Evolutionary conservation across 2,329 filamentous ascomycete species (phyloP).

Genomic region (Coniochaeta ligniaria): DNA sequence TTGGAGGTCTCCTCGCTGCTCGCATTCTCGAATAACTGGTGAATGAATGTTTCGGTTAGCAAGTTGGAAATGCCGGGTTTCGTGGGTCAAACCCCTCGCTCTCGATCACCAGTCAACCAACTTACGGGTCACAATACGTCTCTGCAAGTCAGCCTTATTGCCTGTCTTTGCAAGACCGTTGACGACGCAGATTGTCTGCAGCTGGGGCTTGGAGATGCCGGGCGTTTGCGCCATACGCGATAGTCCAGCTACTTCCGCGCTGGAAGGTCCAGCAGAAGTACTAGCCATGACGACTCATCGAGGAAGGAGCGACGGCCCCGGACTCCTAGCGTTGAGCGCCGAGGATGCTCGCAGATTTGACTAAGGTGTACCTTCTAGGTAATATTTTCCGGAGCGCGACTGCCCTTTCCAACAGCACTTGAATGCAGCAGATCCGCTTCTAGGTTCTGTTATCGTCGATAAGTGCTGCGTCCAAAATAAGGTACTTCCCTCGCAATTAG

Average conservation of each 20-base stretch:
- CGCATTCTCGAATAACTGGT: slow-evolving; percentile 33
- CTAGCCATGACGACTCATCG: not conserved
- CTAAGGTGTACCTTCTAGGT: too few species aligned
- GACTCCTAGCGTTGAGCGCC: not conserved
- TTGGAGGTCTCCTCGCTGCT: slow-evolving; percentile 26
- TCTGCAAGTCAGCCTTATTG: slow-evolving; percentile 76
- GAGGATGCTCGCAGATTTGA: not conserved
- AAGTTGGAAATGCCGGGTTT: not conserved
- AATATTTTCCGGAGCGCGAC: not conserved
- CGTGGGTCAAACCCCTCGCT: not conserved
- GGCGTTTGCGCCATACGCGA: slow-evolving; percentile 35
- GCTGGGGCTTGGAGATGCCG: slow-evolving; percentile 50
- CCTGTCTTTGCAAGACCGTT: slow-evolving; percentile 74
- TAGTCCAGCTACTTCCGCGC: slow-evolving; percentile 36
- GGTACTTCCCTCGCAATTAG: not conserved
- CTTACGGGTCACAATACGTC: slow-evolving; percentile 72
- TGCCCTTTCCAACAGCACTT: not conserved
- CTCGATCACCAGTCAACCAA: slow-evolving; percentile 17
- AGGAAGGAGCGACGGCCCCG: not conserved
- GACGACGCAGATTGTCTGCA: slow-evolving; percentile 68
- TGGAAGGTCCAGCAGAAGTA: slow-evolving; percentile 1
- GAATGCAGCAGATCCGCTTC: not conserved
- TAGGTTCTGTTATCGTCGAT: not conserved
- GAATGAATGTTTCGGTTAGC: not conserved
- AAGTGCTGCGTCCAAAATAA: not conserved